Conservation (phyloP, 495 filamentous ascomycete genomes). For the Aspergillus nidulans region DNA sequence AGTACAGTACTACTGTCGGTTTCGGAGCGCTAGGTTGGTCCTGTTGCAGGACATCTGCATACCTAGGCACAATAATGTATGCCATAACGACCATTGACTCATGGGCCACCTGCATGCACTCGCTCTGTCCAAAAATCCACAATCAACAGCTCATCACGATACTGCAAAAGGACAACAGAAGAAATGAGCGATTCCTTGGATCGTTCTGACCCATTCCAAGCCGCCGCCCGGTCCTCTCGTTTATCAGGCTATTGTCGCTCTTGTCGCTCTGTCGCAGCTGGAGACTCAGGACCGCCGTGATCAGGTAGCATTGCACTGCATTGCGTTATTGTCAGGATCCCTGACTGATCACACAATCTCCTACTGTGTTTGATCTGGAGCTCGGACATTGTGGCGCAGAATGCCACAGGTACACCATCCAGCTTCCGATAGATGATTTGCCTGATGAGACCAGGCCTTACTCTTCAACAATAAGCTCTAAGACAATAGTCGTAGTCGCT, state of each 20-base stretch:
- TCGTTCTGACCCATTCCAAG: neutral
- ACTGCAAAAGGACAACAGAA: neutral
- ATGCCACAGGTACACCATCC: neutral
- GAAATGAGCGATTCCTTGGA: neutral
- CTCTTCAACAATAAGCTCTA: neutral
- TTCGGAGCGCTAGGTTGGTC: conserved; percentile 1
- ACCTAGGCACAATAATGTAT: neutral
- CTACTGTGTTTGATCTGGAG: neutral
- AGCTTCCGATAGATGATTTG: neutral
- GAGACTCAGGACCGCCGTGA: neutral
- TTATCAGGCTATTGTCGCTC: neutral
- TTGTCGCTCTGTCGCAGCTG: neutral
- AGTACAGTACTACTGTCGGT: neutral
- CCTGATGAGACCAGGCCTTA: neutral
- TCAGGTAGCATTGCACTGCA: conserved; percentile 4
- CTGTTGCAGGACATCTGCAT: conserved; percentile 2
- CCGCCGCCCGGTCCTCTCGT: neutral
- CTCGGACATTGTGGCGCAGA: neutral
- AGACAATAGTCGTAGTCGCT: neutral
- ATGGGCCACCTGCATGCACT: neutral
- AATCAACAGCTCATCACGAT: neutral
- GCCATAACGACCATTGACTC: neutral
- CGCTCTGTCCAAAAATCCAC: neutral
- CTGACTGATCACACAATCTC: neutral
- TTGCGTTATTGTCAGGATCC: conserved; percentile 2